Evolutionary conservation across 495 filamentous ascomycete species (phyloP).

Genomic region (Trypethelium eluteriae): DNA sequence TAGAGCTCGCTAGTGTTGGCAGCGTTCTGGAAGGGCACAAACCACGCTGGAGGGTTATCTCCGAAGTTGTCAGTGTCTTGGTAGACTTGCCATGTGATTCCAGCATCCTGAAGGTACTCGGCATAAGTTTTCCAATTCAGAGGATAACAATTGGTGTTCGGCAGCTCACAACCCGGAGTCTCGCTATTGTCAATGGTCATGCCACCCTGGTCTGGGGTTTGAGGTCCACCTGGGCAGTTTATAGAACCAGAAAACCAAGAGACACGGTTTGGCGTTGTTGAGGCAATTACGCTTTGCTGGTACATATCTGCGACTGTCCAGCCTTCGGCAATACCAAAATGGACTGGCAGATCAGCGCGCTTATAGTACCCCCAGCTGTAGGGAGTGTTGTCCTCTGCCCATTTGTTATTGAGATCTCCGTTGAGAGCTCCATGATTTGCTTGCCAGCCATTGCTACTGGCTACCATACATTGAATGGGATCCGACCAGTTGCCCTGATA

Average conservation of each 20-base stretch:
- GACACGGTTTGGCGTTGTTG: conserved; percentile 50
- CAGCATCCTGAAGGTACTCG: conserved; percentile 46
- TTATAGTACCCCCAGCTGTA: conserved; percentile 49
- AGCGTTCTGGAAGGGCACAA: conserved; percentile 47
- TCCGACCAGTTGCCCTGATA: conserved; percentile 41
- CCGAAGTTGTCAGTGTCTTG: conserved; percentile 51
- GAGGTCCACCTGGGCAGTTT: conserved; percentile 47
- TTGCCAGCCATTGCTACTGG: conserved; percentile 45
- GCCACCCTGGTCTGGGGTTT: conserved; percentile 40
- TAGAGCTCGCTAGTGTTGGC: conserved; percentile 33
- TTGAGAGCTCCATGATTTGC: conserved; percentile 47
- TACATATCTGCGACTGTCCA: conserved; percentile 53
- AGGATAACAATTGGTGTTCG: conserved; percentile 46
- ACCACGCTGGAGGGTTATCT: conserved; percentile 49
- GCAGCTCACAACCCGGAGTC: conserved; percentile 44
- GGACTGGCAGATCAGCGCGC: conserved; percentile 45
- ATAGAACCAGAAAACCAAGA: conserved; percentile 47
- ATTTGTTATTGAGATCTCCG: conserved; percentile 45
- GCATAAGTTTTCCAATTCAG: conserved; percentile 49
- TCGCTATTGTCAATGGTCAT: conserved; percentile 53
- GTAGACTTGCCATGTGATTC: conserved; percentile 49
- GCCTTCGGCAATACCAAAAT: conserved; percentile 48
- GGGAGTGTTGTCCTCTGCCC: conserved; percentile 48
- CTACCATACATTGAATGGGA: conserved; percentile 50
- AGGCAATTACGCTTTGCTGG: conserved; percentile 48